Percentiles rank a stretch among this genome's conserved stretches.
These are phyloP conservation scores for Fusarium euwallaceae DNA, from an alignment of 2,329 filamentous ascomycete species.

Conservation along the genomic window DNA sequence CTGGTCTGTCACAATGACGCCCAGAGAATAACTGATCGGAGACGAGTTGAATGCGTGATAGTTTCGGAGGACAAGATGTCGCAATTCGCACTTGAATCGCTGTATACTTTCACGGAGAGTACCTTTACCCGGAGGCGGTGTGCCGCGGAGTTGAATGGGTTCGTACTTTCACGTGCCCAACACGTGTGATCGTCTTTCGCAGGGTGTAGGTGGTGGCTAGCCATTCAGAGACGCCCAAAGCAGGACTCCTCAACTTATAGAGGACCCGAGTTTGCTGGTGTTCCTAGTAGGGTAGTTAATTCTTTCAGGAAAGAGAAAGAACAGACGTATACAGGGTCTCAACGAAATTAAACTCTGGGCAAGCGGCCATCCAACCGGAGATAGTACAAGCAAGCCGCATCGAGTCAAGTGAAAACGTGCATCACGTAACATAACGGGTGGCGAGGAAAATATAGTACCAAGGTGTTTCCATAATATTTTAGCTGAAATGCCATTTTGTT, in stretches of 20 bases:
- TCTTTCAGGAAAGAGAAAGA: too few species aligned
- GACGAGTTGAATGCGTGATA: background rate
- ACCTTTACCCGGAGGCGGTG: background rate
- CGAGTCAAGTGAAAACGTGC: background rate
- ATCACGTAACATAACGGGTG: background rate
- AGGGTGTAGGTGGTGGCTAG: background rate
- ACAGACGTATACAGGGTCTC: background rate
- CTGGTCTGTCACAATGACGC: background rate
- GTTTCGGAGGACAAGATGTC: background rate
- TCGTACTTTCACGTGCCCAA: background rate
- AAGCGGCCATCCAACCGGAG: background rate
- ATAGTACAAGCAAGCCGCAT: background rate
- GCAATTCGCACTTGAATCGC: background rate
- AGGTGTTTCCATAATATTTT: background rate
- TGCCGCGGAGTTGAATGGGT: background rate
- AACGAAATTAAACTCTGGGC: background rate
- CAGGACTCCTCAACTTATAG: background rate
- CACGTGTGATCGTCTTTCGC: too few species aligned
- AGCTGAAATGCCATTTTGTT: background rate
- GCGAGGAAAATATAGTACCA: background rate
- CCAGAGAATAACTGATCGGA: background rate
- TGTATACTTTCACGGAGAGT: background rate
- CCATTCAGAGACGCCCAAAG: background rate
- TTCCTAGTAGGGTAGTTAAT: too few species aligned
- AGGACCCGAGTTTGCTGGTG: too few species aligned